Conservation (phyloP, 23 red algal genomes). For the Pyropia yezoensis region DNA sequence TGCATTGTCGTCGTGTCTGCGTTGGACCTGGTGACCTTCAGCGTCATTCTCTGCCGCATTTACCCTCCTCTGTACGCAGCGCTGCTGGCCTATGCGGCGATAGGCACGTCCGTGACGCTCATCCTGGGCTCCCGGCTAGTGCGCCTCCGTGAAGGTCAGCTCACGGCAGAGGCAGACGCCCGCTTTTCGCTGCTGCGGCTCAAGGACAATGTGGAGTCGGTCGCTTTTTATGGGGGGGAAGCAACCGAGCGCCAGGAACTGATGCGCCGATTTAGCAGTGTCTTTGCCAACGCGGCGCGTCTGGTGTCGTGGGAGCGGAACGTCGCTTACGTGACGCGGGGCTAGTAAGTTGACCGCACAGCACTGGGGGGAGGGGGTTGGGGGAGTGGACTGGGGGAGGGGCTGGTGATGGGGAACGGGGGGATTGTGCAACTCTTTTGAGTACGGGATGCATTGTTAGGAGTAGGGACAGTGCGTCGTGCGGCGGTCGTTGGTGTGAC, state of each 20-base stretch:
- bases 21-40: slow-evolving; percentile 88
- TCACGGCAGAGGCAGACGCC: slow-evolving; percentile 62
- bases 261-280: slow-evolving; percentile 17
- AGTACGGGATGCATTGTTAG: too few relatives aligned
- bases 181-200: slow-evolving; percentile 75
- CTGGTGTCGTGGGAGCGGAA: slow-evolving; percentile 64
- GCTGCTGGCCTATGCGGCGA: slow-evolving; percentile 48
- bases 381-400: too few relatives aligned
- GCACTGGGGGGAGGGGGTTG: too few relatives aligned
- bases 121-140: slow-evolving; percentile 52
- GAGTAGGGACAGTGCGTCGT: too few relatives aligned
- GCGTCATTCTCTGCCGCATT: slow-evolving; percentile 76
- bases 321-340: slow-evolving; percentile 7
- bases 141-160: slow-evolving; percentile 50
- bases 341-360: too few relatives aligned
- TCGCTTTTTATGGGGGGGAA: slow-evolving; percentile 96
- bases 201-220: slow-evolving; percentile 76
- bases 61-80: slow-evolving; percentile 57
- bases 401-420: too few relatives aligned
- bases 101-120: slow-evolving; percentile 57
- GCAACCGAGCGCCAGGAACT: slow-evolving; percentile 36
- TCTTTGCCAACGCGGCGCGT: slow-evolving; percentile 48
- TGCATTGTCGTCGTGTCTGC: slow-evolving; percentile 59
- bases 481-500: too few relatives aligned
- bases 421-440: too few relatives aligned